Conservation (phyloP, 495 filamentous ascomycete genomes). For the Trichocladium antarcticum region DNA sequence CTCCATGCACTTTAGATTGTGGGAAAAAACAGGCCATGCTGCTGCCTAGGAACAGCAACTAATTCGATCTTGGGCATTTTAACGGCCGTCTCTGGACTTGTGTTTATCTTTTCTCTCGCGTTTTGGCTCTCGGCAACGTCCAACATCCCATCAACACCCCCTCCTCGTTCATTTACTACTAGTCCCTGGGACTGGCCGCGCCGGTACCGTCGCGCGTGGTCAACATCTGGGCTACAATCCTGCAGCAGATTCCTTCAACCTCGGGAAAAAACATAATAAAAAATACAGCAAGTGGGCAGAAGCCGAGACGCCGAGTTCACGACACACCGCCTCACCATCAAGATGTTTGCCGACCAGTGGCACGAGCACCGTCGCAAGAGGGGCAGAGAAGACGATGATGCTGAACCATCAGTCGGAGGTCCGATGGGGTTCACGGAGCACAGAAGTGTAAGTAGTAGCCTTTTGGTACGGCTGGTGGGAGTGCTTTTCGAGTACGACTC, state of each 20-base stretch:
- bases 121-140: too few species aligned
- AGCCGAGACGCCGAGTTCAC: neutral
- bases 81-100: neutral
- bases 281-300: too few species aligned
- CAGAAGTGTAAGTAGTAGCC: slow-evolving; percentile 32
- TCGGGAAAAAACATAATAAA: too few species aligned
- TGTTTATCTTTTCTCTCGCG: neutral
- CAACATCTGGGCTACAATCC: too few species aligned
- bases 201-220: too few species aligned
- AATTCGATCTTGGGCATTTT: neutral
- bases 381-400: slow-evolving; percentile 25
- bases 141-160: too few species aligned
- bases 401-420: slow-evolving; percentile 18
- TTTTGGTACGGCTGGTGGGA: neutral
- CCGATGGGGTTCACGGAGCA: slow-evolving; percentile 38
- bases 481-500: too few species aligned
- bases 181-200: too few species aligned
- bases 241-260: too few species aligned
- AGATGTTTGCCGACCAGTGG: slow-evolving; percentile 11
- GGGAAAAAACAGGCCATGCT: neutral
- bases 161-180: too few species aligned
- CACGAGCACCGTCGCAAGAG: slow-evolving; percentile 24
- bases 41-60: neutral
- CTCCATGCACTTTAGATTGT: neutral
- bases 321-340: neutral